phyloP scores from a whole-genome alignment of 257 asterid species.

The Capsicum rhomboideum region DNA sequence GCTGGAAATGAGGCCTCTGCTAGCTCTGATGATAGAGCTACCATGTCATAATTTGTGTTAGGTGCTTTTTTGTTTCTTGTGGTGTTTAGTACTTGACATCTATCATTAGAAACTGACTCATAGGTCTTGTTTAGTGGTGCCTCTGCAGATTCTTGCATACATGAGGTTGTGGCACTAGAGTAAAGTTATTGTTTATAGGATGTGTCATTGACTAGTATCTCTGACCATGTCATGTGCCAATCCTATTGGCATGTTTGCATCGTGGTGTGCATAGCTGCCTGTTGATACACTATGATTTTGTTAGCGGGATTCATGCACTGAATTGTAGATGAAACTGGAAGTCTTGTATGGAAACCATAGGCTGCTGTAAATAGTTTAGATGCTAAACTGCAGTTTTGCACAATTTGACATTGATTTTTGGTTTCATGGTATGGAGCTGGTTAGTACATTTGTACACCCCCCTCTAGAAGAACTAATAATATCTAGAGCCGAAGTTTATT shows the following conservation, averaged over 20 bases:
- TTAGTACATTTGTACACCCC: background rate
- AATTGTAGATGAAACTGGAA: background rate
- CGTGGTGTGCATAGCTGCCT: background rate
- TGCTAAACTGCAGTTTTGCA: background rate
- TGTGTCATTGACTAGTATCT: background rate
- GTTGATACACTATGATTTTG: background rate
- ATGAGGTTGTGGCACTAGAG: background rate
- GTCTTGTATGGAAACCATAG: background rate
- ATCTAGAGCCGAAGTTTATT: background rate
- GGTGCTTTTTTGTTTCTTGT: background rate
- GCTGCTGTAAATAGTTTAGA: background rate
- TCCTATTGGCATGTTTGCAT: background rate
- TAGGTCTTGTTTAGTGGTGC: background rate
- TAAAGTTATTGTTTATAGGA: background rate
- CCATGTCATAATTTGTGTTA: background rate
- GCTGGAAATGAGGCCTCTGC: constrained; percentile 54
- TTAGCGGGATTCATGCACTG: background rate
- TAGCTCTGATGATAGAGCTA: constrained; percentile 47
- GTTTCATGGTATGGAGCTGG: background rate
- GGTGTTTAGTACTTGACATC: background rate
- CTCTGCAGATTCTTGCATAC: background rate
- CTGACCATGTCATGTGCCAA: background rate
- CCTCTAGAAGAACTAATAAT: background rate
- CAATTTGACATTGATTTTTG: no score
- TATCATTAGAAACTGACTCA: background rate